Evolutionary conservation across 805 yeast species (phyloP), one percentile per base, ranked within the genome.

Genomic region (Starmera amethionina): DNA sequence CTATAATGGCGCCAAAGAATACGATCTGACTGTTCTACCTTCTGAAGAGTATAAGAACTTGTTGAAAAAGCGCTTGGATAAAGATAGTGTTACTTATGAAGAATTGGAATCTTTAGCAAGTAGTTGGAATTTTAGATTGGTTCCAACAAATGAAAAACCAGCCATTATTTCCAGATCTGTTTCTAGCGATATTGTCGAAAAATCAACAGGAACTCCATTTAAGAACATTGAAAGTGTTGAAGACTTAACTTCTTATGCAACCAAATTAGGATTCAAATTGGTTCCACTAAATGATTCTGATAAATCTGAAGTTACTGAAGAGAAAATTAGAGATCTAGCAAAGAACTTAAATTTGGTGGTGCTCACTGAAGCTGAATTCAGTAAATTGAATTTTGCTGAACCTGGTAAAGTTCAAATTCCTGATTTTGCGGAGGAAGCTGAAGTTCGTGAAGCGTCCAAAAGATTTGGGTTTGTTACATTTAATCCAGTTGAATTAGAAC

Each of bases 11-110:
- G 61, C 79, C 4, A 65, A 62, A 49, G 55, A 55, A 13, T 67
- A 68, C 46, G 66, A 67, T 8, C 50, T 73, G 38, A 60, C 68
- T 3, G 67, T 73, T 1, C 45, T 73, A 34, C 65, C 76, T 2
- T 46, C 55, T 6, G 73, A 67, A 0, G 77, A 72, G 41, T 72
- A 68, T 46, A 58, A 55, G 36, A 40, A 50, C 2, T 48, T 70
- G 18, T 43, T 67, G 38, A 58, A 55, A 34, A 56, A 50, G 14
- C 55, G 52, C 36, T 46, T 44, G 36, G 32, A 32, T 16, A 44
- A 42, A 15, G 51, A 51, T n/a, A 49, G 49, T 5, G 25, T 56
- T 18, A 47, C 58, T 9, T 55, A 55, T 36, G 64, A 56, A 2
- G 60, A 56, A 13, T 39, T 68, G 15, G 52, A 56, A 35, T 48